These are phyloP conservation scores for Rubus idaeus DNA, from an alignment of 306 rosid species.

Conservation along the genomic window DNA sequence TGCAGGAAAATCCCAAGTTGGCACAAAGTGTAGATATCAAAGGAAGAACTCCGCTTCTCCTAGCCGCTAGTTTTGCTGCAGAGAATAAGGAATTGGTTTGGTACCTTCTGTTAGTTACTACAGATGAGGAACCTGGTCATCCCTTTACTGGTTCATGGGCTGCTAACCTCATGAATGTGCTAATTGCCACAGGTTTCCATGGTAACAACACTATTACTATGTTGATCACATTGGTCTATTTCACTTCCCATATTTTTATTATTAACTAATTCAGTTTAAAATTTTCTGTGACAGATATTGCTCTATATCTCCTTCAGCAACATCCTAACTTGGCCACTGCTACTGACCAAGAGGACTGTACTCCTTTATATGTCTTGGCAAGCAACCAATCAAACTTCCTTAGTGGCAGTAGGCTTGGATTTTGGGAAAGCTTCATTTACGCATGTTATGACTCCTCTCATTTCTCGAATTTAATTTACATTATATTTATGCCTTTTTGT, in stretches of 20 bases:
- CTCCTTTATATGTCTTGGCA: conserved; percentile 14
- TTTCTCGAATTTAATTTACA: neutral
- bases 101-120: conserved; percentile 49
- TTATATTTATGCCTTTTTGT: neutral
- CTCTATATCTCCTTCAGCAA: neutral
- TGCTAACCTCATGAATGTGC: conserved; percentile 16
- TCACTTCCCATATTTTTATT: neutral
- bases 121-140: conserved; percentile 38
- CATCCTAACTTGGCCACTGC: conserved; percentile 14
- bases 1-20: conserved; percentile 29
- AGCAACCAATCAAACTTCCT: conserved; percentile 36
- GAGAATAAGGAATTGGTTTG: conserved; percentile 46
- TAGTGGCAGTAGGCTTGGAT: conserved; percentile 50
- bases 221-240: neutral
- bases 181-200: conserved; percentile 18
- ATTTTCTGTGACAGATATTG: conserved; percentile 1
- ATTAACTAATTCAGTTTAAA: neutral
- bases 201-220: neutral
- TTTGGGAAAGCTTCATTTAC: conserved; percentile 46
- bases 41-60: conserved; percentile 44
- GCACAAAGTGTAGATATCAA: conserved; percentile 27
- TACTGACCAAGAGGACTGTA: conserved; percentile 1
- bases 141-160: conserved; percentile 41
- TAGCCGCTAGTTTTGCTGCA: conserved; percentile 36
- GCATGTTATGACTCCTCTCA: conserved; percentile 2